Base-by-base conservation (phyloP, 768 basidiomycete species). In the Xerocomus brunneocitrinus region DNA sequence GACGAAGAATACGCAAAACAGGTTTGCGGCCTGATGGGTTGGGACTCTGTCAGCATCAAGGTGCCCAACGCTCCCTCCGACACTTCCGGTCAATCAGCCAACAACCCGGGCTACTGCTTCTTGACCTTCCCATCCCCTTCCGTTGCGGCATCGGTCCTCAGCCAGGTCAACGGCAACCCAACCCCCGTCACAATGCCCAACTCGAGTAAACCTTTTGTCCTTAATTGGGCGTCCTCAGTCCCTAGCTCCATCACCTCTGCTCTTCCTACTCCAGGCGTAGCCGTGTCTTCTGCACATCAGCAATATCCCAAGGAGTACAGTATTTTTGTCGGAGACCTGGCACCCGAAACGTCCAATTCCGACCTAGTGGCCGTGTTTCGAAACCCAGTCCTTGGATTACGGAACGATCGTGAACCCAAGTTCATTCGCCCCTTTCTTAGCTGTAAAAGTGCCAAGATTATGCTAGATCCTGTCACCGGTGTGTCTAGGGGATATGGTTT, bases 391-490 rank as follows among this genome's bases (percentile, higher is more conserved):
- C 79, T 91, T 13, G 90, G 90, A 40, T 78, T 92, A 49, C 80
- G 90, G 54, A 88, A 87, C 64, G 90, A 93, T 66, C 79, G 91
- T 53, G 89, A 89, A 67, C 91, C 91, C 19, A 89, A 90, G 68
- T 89, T 91, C 59, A 91, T 95, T 50, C 80, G 84, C 8, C 90
- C 91, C 3, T 97, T 95, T 73, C 71, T 83, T 35, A 94, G 91
- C 67, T 94, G 92, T 73, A 93, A 92, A 75, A 94, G 91, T 68
- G 94, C 94, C 30, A 94, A 93, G 75, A 95, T 92, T 59, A 94
- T 94, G 91, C 74, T 92, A 45, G 91, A 94, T 68, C 91, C 93
- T 2, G 81, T 87, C 22, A 92, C 91, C 5, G 92, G 92, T 16
- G 82, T 92, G 22, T 91, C 89, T 28, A 79, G 91, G 56, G 93